A percentile compares a stretch with the other conserved stretches of the same genome.
These are phyloP conservation scores for Yamadazyma atmosphaerica DNA, from an alignment of 1,139 yeast genomes.

Conservation along the genomic window DNA sequence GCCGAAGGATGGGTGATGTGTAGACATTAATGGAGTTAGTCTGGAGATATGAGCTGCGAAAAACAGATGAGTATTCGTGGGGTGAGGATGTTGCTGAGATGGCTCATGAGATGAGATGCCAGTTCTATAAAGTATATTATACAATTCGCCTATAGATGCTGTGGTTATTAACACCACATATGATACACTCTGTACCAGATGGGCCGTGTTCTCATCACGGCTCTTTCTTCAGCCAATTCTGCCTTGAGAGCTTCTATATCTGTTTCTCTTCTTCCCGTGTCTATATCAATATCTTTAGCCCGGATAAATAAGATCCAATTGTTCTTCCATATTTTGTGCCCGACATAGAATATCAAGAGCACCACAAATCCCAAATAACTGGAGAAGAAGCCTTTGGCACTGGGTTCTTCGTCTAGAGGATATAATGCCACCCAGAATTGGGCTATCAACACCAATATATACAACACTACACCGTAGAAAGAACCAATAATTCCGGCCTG, in stretches of 20 bases:
- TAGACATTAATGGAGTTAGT: no score
- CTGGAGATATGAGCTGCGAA: no score
- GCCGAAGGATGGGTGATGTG: slow-evolving; percentile 37
- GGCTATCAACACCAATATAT: slow-evolving; percentile 52
- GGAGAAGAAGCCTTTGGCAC: slow-evolving; percentile 35
- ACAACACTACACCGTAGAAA: slow-evolving; percentile 46
- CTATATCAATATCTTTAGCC: slow-evolving; percentile 41
- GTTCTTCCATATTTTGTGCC: slow-evolving; percentile 43
- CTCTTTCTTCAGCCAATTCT: slow-evolving; percentile 42
- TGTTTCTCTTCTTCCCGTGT: slow-evolving; percentile 43
- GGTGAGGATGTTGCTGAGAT: no score
- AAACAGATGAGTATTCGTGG: no score
- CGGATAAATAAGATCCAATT: slow-evolving; percentile 37
- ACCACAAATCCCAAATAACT: slow-evolving; percentile 41
- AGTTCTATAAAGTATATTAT: no score
- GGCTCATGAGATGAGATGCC: no score
- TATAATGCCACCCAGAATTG: slow-evolving; percentile 49
- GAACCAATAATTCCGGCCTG: slow-evolving; percentile 61
- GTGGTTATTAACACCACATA: slow-evolving; percentile 32
- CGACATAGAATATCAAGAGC: slow-evolving; percentile 35
- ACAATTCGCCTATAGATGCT: no score
- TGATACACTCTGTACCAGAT: slow-evolving; percentile 31
- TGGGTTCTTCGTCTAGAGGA: slow-evolving; percentile 38
- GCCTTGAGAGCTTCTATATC: slow-evolving; percentile 43
- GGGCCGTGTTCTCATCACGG: slow-evolving; percentile 33